Base-by-base conservation (phyloP, 257 asterid species). In the Handroanthus guayacan region DNA sequence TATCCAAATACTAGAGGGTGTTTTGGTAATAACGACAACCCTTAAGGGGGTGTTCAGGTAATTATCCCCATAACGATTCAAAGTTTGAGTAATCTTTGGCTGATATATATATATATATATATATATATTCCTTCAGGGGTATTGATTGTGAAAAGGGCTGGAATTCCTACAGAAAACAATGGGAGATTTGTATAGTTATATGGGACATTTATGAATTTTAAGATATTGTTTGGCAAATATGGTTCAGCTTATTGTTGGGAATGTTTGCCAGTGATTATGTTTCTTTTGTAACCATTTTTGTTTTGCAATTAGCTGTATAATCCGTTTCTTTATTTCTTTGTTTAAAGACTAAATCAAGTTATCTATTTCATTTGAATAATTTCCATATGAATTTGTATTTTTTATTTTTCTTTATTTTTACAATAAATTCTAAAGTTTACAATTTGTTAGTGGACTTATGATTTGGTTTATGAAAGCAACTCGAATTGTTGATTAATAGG, bases 331-430 rank as follows among this genome's bases (percentile, higher is more conserved):
- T 55, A 16, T 16, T 55, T 55, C 36, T 34, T 54, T n/a, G 55
- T 1, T 50, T 50, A 50, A 50, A 50, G 55, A 50, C 55, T 25
- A 25, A 25, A 1, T 25, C 31, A 50, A 51, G 8, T 51, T 3
- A 47, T 47, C 51, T 39, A 6, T 64, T 64, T 48, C 41, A 41
- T 64, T 43, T 43, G 71, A 64, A 44, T 66, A n/a, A 43, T 48
- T 48, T 48, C 55, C 14, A 48, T 2, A 48, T 43, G 55, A 66
- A 43, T 16, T 17, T 44, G 71, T 16, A 51, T 51, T 51, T 25
- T 25, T 25, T 25, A 25, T 25, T 25, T 25, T 25, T 25, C 31
- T 25, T 25, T 25, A 25, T 0, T 25, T 25, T 25, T 25, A 25
- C 31, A 25, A 25, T 25, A 25, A 25, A 25, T 25, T 25, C 31